phyloP scores from a whole-genome alignment of 805 yeast species.

The Candida cerambycidarum region DNA sequence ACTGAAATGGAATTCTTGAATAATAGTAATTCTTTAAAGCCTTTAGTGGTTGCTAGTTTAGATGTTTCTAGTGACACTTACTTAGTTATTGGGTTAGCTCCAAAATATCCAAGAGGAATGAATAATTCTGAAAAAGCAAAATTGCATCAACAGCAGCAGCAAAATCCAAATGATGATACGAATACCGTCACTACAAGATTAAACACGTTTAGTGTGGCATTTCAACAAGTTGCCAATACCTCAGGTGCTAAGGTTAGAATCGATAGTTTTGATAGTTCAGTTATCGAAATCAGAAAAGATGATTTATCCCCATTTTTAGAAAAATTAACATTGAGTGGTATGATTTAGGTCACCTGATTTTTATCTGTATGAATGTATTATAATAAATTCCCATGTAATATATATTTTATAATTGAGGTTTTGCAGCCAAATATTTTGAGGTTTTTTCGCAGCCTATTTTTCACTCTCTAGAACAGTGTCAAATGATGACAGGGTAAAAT shows the following conservation, averaged over 20 bases:
- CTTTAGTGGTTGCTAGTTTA: conserved; percentile 82
- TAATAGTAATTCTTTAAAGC: conserved; percentile 51
- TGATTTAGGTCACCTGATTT: conserved; percentile 21
- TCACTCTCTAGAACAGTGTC: too few relatives aligned
- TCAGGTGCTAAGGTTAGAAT: conserved; percentile 88
- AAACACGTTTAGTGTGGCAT: conserved; percentile 87
- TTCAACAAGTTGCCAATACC: conserved; percentile 79
- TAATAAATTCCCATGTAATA: conserved; percentile 1
- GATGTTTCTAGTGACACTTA: conserved; percentile 74
- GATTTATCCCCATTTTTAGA: conserved; percentile 88
- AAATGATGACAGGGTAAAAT: too few relatives aligned
- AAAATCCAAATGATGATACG: conserved; percentile 21
- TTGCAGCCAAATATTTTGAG: conserved; percentile 4
- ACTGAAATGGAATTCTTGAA: conserved; percentile 65
- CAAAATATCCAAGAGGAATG: conserved; percentile 62
- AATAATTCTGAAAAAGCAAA: conserved; percentile 36
- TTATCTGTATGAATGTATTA: not conserved
- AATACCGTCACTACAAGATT: conserved; percentile 48
- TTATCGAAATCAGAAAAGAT: conserved; percentile 84
- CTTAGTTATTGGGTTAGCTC: conserved; percentile 86
- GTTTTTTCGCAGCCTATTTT: too few relatives aligned
- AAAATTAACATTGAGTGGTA: conserved; percentile 72
- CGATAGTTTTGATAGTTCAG: conserved; percentile 93
- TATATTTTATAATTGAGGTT: not conserved
- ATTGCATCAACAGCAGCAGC: conserved; percentile 22